phyloP scores from a whole-genome alignment of 78 protist genomes.

The Dictyostelium discoideum region DNA sequence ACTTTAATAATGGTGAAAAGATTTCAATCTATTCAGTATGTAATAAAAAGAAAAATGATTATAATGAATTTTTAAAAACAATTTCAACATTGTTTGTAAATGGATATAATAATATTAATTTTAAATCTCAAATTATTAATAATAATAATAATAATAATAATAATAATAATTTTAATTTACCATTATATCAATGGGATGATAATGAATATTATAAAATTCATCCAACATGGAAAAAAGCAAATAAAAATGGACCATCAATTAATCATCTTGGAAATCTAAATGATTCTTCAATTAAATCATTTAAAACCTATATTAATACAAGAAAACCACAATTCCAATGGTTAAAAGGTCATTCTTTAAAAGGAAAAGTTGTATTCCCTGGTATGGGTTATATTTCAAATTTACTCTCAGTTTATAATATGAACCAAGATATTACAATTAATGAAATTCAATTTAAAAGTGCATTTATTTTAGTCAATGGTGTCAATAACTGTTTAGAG shows the following conservation, averaged over 20 bases:
- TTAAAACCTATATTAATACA: neutral
- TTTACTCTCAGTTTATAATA: too few relatives aligned
- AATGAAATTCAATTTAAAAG: neutral
- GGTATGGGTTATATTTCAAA: slow-evolving; percentile 24
- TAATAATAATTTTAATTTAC: neutral
- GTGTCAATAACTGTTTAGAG: neutral
- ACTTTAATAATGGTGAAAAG: neutral
- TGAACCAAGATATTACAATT: slow-evolving; percentile 16
- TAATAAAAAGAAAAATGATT: slow-evolving; percentile 8
- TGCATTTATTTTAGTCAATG: neutral
- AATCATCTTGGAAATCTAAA: neutral
- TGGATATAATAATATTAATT: neutral
- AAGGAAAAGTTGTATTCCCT: neutral
- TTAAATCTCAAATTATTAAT: neutral
- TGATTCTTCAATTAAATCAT: neutral
- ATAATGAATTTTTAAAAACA: neutral
- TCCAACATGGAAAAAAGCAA: neutral
- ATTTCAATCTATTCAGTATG: neutral
- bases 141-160: neutral
- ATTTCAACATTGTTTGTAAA: neutral
- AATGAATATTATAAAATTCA: neutral
- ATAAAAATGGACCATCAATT: neutral
- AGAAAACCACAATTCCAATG: neutral
- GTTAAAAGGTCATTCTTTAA: slow-evolving; percentile 25
- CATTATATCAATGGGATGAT: slow-evolving; percentile 25